Base-by-base conservation (phyloP, 2,329 filamentous ascomycete genomes). In the Aspergillus sp. region DNA sequence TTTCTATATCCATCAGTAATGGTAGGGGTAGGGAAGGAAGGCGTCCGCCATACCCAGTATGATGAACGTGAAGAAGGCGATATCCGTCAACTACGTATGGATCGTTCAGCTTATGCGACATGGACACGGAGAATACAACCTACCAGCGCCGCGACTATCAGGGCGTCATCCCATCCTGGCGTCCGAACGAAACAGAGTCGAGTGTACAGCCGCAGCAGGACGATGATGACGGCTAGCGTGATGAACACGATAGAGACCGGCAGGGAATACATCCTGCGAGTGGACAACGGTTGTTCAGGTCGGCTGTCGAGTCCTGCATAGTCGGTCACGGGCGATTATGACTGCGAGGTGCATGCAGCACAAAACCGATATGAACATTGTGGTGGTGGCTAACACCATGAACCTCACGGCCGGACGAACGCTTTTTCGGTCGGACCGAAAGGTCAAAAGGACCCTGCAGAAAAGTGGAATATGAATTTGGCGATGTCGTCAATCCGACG, bases 161-260 rank as follows among this genome's bases (percentile, higher is more conserved):
- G n/a, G 33, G 63, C 22, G 52, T 69, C 66, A 52, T 69, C 66
- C 50, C 59, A 59, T 14, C 66, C 65, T 3, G 61, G 58, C 4
- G 52, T 54, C 32, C 56, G 61, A 16, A 65, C 53, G 10, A 68
- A 22, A 17, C 45, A 45, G 7, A 64, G 50, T 7, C 66, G 53
- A 17, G 63, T 61, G 22, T 52, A 63, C 30, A 69, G 40, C 17
- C 66, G 58, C 22, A 64, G 20, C 1, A 42, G 51, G 32, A 68
- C 60, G 13, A 49, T 47, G n/a, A 66, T 17, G 22, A 38, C 46
- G 2, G 65, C 50, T 42, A 65, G 35, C 1, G 24, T 22, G 8
- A 60, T 54, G 17, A 67, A 66, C 6, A 49, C 49, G 11, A 59
- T 60, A 20, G 54, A 52, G 36, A 65, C 32, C 2, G 48, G 26